Conservation (phyloP, 2,329 filamentous ascomycete genomes). For the Metarhizium album region DNA sequence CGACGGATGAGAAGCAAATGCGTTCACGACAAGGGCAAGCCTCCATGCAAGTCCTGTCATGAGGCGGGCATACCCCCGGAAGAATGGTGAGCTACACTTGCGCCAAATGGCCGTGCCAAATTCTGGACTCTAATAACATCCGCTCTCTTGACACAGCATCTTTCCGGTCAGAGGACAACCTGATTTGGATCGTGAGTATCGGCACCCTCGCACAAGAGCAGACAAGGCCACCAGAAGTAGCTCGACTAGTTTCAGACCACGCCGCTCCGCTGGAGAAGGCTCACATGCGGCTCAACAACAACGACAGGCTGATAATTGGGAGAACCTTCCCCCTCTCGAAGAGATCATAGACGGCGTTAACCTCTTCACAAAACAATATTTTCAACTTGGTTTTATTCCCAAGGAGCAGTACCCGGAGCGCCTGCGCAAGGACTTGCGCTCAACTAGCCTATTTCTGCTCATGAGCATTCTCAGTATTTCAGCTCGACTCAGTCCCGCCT, state of each 20-base stretch:
- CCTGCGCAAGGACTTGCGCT: conserved; percentile 34
- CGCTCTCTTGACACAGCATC: conserved; percentile 22
- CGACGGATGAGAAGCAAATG: conserved; percentile 48
- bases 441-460: conserved; percentile 44
- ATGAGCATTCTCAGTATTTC: conserved; percentile 46
- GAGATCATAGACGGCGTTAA: conserved; percentile 42
- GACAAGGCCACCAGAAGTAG: conserved; percentile 32
- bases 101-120: background rate
- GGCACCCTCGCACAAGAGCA: conserved; percentile 40
- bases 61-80: conserved; percentile 36
- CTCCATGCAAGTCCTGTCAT: conserved; percentile 41
- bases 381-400: conserved; percentile 49
- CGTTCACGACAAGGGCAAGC: conserved; percentile 34
- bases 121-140: conserved; percentile 1
- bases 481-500: conserved; percentile 39
- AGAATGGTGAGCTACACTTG: conserved; percentile 34
- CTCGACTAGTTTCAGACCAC: conserved; percentile 27
- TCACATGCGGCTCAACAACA: conserved; percentile 13
- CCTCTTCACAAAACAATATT: conserved; percentile 43
- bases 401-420: conserved; percentile 38
- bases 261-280: conserved; percentile 22
- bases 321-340: conserved; percentile 35
- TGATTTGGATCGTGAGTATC: conserved; percentile 44
- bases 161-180: conserved; percentile 43
- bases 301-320: conserved; percentile 31